Evolutionary conservation across 768 basidiomycete species (phyloP), one percentile per base, ranked within the genome.

Genomic region (Neoboletus brunneissimus): DNA sequence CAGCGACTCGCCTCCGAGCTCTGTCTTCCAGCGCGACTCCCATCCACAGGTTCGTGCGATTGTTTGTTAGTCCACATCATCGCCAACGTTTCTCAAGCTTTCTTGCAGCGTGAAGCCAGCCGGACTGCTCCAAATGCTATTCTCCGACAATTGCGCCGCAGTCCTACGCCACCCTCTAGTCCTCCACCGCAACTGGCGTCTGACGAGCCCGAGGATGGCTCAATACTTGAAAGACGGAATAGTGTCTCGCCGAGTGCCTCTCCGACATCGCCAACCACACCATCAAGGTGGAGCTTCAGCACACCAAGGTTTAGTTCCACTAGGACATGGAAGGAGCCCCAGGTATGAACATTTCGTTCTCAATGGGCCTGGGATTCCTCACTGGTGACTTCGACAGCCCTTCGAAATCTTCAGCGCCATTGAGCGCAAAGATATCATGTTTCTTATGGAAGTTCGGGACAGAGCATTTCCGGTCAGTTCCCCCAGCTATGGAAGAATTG

Each of bases 361-460:
- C 3, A 15, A 6, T 22, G 16, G 12, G 7, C 18, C 45, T 22
- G 2, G 32, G 25, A 37, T 41, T 32, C 31, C 23, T 47, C 29
- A 49, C 56, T 1, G 7, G 56, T 22, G 45, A 40, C 48, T 13
- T 43, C 6, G 22, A 27, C 44, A 85, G 77, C 78, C 84, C 0
- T 85, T 77, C 57, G 79, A 94, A 75, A 76, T 97, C 0, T 82
- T 94, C 65, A 78, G 87, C 49, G 95, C 95, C 2, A 81, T 98
- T 22, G 95, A 98, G 63, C 77, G 79, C 37, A 89, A 88, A 65
- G 89, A 98, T 72, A 76, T 96, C 34, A 80, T 83, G 69, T 88
- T 83, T 67, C 77, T 95, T 9, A 90, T 91, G 88, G 87, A 93
- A 73, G 77, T 92, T 44, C 78, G 91, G 56, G 90, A 94, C 67